These are phyloP conservation scores for Nicotiana tabacum DNA, from an alignment of 257 asterid genomes.

Conservation along the genomic window DNA sequence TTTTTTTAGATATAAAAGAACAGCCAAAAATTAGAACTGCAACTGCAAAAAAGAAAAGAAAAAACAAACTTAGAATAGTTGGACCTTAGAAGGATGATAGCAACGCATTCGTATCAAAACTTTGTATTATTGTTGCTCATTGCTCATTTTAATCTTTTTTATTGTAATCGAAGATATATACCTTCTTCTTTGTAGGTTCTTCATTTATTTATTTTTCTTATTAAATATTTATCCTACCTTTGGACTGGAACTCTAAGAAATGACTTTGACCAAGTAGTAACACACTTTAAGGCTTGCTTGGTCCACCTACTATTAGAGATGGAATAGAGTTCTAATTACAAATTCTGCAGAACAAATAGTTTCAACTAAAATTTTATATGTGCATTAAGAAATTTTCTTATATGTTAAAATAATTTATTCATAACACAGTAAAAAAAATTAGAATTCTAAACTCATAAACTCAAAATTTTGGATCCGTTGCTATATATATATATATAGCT, in stretches of 20 bases:
- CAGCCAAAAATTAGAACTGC: background rate
- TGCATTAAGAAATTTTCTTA: too few relatives aligned
- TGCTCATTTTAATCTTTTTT: background rate
- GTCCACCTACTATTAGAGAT: background rate
- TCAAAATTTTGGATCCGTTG: too few relatives aligned
- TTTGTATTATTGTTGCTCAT: background rate
- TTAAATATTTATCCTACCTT: background rate
- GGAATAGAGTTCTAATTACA: too few relatives aligned
- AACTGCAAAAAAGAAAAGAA: background rate
- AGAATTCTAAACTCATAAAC: too few relatives aligned
- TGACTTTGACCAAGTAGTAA: slow-evolving; percentile 5
- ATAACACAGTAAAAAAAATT: too few relatives aligned
- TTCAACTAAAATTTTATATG: too few relatives aligned
- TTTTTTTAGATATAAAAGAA: background rate
- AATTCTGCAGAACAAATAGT: too few relatives aligned
- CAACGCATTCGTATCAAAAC: background rate
- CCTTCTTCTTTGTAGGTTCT: background rate
- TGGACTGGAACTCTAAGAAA: background rate
- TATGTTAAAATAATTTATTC: too few relatives aligned
- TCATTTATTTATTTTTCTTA: background rate
- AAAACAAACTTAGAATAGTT: background rate
- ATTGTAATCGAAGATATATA: background rate
- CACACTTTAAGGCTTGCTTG: background rate
- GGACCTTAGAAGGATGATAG: slow-evolving; percentile 8
- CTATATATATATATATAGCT: background rate